phyloP scores from a whole-genome alignment of 2,329 filamentous ascomycete genomes.

The Clonostachys chloroleuca region DNA sequence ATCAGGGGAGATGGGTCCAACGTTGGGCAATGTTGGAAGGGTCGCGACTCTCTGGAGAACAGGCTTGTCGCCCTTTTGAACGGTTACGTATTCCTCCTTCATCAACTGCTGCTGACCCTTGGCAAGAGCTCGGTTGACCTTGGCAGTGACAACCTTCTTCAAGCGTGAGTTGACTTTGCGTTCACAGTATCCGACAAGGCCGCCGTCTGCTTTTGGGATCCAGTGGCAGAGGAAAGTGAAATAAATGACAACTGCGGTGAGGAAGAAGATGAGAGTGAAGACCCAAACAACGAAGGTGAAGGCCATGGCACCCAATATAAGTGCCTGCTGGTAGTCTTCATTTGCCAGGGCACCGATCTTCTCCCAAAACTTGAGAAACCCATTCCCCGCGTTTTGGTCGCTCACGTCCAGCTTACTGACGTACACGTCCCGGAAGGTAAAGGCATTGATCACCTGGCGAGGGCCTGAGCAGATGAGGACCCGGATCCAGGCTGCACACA shows the following conservation, averaged over 20 bases:
- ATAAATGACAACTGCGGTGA: slow-evolving; percentile 76
- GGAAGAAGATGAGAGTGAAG: slow-evolving; percentile 69
- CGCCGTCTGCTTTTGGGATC: slow-evolving; percentile 77
- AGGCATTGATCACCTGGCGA: slow-evolving; percentile 83
- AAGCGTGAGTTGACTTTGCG: slow-evolving; percentile 87
- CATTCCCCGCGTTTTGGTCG: slow-evolving; percentile 49
- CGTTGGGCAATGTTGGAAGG: slow-evolving; percentile 53
- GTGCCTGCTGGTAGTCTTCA: slow-evolving; percentile 70
- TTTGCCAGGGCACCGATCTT: slow-evolving; percentile 73
- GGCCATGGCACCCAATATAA: slow-evolving; percentile 85
- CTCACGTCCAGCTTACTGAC: slow-evolving; percentile 62
- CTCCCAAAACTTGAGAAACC: slow-evolving; percentile 72
- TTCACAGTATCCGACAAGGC: slow-evolving; percentile 80
- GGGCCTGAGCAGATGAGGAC: slow-evolving; percentile 89
- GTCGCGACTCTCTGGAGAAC: slow-evolving; percentile 57
- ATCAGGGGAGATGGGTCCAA: slow-evolving; percentile 26
- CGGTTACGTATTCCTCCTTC: slow-evolving; percentile 43
- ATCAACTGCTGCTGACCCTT: slow-evolving; percentile 64
- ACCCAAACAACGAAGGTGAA: slow-evolving; percentile 91
- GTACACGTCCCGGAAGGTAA: slow-evolving; percentile 85
- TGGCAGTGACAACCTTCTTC: slow-evolving; percentile 76
- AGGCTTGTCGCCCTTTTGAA: slow-evolving; percentile 47
- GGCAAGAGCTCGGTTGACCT: slow-evolving; percentile 83
- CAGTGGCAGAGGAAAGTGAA: slow-evolving; percentile 89
- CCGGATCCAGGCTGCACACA: slow-evolving; percentile 69